Evolutionary conservation across 2,329 filamentous ascomycete species (phyloP).

Genomic region (Endoconidiophora polonica): DNA sequence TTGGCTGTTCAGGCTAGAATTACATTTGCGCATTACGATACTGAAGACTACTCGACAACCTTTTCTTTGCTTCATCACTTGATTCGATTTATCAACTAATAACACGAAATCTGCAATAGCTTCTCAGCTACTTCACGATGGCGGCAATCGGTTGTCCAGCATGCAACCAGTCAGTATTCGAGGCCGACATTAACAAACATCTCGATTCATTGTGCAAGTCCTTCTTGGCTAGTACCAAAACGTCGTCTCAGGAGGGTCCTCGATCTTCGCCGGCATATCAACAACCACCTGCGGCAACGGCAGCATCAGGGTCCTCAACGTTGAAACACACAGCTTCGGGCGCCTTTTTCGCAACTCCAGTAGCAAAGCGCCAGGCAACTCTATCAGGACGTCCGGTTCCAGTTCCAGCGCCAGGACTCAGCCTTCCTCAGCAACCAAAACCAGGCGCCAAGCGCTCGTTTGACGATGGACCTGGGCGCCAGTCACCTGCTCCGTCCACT

Average conservation of each 20-base stretch:
- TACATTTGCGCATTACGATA: too few relatives aligned
- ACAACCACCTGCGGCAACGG: conserved; percentile 14
- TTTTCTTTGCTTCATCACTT: too few relatives aligned
- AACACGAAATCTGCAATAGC: neutral
- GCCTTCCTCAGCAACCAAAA: neutral
- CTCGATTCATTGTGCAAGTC: conserved; percentile 68
- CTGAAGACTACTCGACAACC: too few relatives aligned
- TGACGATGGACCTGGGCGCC: conserved; percentile 34
- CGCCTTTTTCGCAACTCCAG: conserved; percentile 45
- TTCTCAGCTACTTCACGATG: neutral
- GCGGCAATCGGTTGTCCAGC: conserved; percentile 58
- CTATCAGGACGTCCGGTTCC: conserved; percentile 10
- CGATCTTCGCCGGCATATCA: neutral
- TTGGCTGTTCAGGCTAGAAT: too few relatives aligned
- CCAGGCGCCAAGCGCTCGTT: conserved; percentile 29
- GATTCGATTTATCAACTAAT: neutral
- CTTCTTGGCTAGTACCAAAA: conserved; percentile 35
- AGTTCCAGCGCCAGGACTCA: neutral
- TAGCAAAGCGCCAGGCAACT: conserved; percentile 35
- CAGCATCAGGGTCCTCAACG: neutral
- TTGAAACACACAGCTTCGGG: conserved; percentile 27
- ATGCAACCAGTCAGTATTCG: conserved; percentile 56
- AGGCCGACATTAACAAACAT: conserved; percentile 70
- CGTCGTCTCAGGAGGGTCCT: neutral
- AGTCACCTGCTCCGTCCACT: neutral